Percentiles rank a stretch among this genome's conserved stretches.
phyloP scores from a whole-genome alignment of 2,329 filamentous ascomycete species.

The Byssoonygena ceratinophila region DNA sequence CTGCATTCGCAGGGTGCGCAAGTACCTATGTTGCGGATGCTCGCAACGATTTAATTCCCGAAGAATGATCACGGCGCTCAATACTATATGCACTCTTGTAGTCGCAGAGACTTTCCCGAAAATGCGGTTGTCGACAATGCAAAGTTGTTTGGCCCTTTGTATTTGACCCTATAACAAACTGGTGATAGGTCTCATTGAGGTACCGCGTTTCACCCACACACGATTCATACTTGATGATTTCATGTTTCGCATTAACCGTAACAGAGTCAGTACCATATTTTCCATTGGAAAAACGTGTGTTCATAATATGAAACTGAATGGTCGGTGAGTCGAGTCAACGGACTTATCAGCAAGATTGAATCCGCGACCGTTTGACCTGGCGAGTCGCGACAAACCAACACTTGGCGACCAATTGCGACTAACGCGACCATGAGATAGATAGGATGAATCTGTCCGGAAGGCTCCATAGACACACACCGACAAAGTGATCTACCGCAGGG shows the following conservation, averaged over 20 bases:
- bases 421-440: background rate
- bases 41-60: conserved; percentile 7
- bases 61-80: conserved; percentile 1
- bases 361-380: conserved; percentile 10
- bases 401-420: conserved; percentile 6
- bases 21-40: conserved; percentile 3
- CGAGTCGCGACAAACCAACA: conserved; percentile 11
- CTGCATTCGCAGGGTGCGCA: conserved; percentile 4
- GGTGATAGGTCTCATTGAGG: background rate
- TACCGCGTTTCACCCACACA: background rate
- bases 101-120: background rate
- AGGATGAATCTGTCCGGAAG: background rate
- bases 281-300: background rate
- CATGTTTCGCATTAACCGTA: background rate
- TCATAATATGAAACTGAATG: background rate
- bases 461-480: background rate
- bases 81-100: conserved; percentile 7
- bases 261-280: background rate
- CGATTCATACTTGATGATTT: background rate
- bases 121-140: background rate
- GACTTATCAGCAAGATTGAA: conserved; percentile 6
- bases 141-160: background rate
- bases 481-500: conserved; percentile 9
- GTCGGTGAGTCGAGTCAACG: conserved; percentile 3
- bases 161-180: background rate